Percentiles rank a stretch among this genome's conserved stretches.
Conservation (phyloP, 805 yeast genomes). For the Geotrichum ghanense region DNA sequence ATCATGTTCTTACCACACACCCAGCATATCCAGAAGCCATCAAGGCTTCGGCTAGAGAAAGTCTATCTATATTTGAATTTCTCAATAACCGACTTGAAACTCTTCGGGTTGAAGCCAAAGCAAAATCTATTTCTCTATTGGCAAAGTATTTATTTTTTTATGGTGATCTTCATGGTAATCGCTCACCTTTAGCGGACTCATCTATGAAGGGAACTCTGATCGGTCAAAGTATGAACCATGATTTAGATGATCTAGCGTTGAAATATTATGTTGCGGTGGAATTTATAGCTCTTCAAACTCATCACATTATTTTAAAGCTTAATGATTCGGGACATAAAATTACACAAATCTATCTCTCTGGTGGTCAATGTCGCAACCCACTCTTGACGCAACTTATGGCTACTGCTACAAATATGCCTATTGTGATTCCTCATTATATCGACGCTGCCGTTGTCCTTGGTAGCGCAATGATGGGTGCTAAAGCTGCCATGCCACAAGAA, state of each 20-base stretch:
- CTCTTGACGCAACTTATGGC: slow-evolving; percentile 82
- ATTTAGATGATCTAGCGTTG: slow-evolving; percentile 74
- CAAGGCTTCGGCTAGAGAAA: slow-evolving; percentile 47
- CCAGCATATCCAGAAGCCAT: slow-evolving; percentile 75
- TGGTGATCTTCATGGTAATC: slow-evolving; percentile 93
- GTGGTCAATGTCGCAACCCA: slow-evolving; percentile 94
- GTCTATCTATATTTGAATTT: slow-evolving; percentile 68
- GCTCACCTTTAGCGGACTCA: slow-evolving; percentile 97
- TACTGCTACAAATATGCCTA: slow-evolving; percentile 84
- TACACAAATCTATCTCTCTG: slow-evolving; percentile 73
- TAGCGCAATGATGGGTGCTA: slow-evolving; percentile 88
- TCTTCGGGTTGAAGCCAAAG: slow-evolving; percentile 42
- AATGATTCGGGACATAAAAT: slow-evolving; percentile 67
- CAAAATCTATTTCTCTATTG: slow-evolving; percentile 65
- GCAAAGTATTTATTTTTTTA: slow-evolving; percentile 83
- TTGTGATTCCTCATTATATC: slow-evolving; percentile 85
- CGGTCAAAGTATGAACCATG: slow-evolving; percentile 85
- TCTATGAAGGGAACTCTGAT: slow-evolving; percentile 84
- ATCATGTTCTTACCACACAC: slow-evolving; percentile 78
- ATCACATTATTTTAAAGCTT: slow-evolving; percentile 87
- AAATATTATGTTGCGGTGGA: slow-evolving; percentile 91
- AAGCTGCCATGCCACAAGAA: slow-evolving; percentile 59
- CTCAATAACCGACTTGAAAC: slow-evolving; percentile 66
- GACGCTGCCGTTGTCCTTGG: slow-evolving; percentile 98
- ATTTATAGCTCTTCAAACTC: slow-evolving; percentile 93